Evolutionary conservation across 176 grass and related monocot genomes (phyloP).

Genomic region (Zoysia pacifica): DNA sequence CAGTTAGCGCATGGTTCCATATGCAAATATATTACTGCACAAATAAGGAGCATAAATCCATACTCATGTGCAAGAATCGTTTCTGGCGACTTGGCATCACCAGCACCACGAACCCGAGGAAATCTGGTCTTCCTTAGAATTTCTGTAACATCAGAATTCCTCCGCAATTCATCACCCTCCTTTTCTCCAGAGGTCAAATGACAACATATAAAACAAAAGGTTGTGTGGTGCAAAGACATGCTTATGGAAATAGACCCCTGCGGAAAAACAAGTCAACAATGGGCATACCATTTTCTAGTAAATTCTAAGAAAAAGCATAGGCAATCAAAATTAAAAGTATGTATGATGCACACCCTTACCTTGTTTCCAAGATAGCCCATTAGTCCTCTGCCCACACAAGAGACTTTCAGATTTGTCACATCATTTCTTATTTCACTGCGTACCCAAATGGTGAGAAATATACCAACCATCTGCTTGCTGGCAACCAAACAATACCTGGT

Average conservation of each 20-base stretch:
- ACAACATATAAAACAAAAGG: conserved; percentile 91
- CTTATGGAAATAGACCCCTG: conserved; percentile 99
- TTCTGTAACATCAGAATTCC: conserved; percentile 89
- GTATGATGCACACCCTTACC: conserved; percentile 39
- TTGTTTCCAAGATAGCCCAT: conserved; percentile 99
- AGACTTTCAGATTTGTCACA: conserved; percentile 93
- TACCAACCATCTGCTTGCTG: conserved; percentile 98
- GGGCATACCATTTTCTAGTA: background rate
- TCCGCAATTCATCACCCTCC: conserved; percentile 86
- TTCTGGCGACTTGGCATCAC: conserved; percentile 73
- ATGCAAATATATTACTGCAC: conserved; percentile 2
- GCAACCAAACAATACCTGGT: conserved; percentile 93
- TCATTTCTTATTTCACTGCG: conserved; percentile 81
- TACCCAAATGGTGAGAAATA: conserved; percentile 93
- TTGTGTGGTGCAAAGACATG: conserved; percentile 90
- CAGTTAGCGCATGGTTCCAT: background rate
- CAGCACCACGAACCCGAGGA: conserved; percentile 50
- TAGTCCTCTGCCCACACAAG: conserved; percentile 88
- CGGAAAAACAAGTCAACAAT: conserved; percentile 27
- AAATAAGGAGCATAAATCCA: conserved; percentile 17
- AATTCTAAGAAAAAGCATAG: background rate
- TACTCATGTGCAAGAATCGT: conserved; percentile 96
- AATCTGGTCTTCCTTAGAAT: conserved; percentile 91
- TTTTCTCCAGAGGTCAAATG: conserved; percentile 95
- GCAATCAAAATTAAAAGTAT: background rate